Base-by-base conservation (phyloP, 371 early-diverging fungal species). In the Mucor plumbeus region DNA sequence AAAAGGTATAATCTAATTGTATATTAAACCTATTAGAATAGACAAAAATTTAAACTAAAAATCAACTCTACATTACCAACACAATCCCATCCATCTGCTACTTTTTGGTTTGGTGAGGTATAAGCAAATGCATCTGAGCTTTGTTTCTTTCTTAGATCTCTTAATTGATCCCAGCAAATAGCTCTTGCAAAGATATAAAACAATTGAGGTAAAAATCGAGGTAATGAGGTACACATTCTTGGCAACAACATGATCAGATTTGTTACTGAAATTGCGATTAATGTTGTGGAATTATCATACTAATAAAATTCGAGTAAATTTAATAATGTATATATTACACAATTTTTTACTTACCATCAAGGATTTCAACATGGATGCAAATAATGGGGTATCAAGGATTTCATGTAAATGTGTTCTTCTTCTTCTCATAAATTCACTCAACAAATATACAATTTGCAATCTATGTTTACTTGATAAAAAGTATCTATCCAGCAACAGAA, bases 221-320 rank as follows among this genome's bases (percentile, higher is more conserved):
- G 83, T 57, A 90, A 65, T 5, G 85, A 77, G 0, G 86, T 81
- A 41, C 86, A 86, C 17, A 90, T 90, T n/a, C 88, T 81, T 26
- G 90, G 90, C 43, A 90, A 71, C 10, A 90, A 68, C 90, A 90
- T 90, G 54, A 88, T 86, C 31, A 90, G 59, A 10, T 85, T 84
- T 61, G 88, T 87, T 19, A 88, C 77, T 26, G 87, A 87, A 31
- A 87, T 77, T 19, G 88, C 87, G 43, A 90, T 83, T 53, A 87
- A 63, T 1, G 86, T 80, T 4, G 88, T 87, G 0, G 90, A 90
- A 1, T 87, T 87, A 44, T 90, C 90, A 47, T 81, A 81, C 90
- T 89, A 74, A 5, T 33, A 39, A 61, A 40, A 57, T 39, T 14
- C 15, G 54, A 38, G 10, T 33, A 8, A 26, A 4, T 43, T n/a